Evolutionary conservation across 352 stramenopile species (phyloP), one percentile per base, ranked within the genome.

Genomic region (Elongisporangium prolatum): DNA sequence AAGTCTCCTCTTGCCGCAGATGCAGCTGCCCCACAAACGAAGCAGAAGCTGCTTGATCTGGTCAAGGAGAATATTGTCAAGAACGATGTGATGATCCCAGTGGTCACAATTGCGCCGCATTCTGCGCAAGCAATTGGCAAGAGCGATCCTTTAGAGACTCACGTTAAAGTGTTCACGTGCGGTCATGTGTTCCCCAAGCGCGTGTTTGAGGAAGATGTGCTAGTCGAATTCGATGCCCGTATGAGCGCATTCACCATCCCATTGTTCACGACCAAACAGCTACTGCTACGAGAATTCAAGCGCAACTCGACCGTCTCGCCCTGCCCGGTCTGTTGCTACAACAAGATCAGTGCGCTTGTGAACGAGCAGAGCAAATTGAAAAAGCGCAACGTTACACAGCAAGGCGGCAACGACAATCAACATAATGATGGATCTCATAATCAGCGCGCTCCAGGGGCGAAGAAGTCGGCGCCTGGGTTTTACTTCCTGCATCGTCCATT

Each of bases 141-240:
- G 56, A 91, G 80, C 37, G 86, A 95, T 21, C 86, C 86, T 21
- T 68, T 95, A 8, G 86, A 95, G 60, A 95, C 86, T 14, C 86
- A 95, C 58, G 84, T 87, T 17, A 91, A 93, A 66, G 86, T 74
- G 2, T 95, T 95, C 56, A 88, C 84, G 13, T 95, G 86, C 38
- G 78, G 80, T 13, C 86, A 95, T 54, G 61, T 91, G 18, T 95
- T 91, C 56, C 82, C 86, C 10, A 93, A 93, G 70, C 82, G 86
- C 25, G 72, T 95, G 50, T 93, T 91, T 50, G 84, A 95, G 52
- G 86, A 95, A 56, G 86, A 95, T 37, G 73, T 95, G 13, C 50
- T 93, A 17, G 71, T 73, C 10, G 78, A 91, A 59, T 95, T 95
- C 54, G 86, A 93, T 38, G 91, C 86, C 67, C 79, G 80, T 18